Conservation (phyloP, 257 asterid genomes). For the Apocynum venetum region DNA sequence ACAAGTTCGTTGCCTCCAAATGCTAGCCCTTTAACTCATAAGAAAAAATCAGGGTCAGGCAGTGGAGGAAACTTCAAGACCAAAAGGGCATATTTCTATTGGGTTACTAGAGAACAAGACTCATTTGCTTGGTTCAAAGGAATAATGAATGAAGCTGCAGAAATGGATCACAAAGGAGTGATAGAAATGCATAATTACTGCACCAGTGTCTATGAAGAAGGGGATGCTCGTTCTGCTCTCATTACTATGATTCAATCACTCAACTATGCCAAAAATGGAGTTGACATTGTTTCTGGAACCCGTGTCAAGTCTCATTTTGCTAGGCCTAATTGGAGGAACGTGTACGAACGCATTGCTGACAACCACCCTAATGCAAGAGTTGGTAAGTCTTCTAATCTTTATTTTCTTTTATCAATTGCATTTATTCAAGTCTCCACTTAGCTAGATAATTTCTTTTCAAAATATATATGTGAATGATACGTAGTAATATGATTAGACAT, state of each 20-base stretch:
- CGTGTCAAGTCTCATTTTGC: slow-evolving; percentile 87
- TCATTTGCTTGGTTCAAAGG: slow-evolving; percentile 90
- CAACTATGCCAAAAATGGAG: slow-evolving; percentile 75
- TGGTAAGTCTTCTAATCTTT: slow-evolving; percentile 39
- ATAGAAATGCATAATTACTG: slow-evolving; percentile 92
- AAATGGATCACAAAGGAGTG: slow-evolving; percentile 60
- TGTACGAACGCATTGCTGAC: slow-evolving; percentile 66
- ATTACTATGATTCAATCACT: slow-evolving; percentile 84
- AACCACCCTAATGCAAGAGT: slow-evolving; percentile 56
- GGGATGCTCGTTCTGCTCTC: slow-evolving; percentile 84
- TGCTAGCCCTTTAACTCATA: slow-evolving; percentile 19
- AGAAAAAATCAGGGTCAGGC: slow-evolving; percentile 29
- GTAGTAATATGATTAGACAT: no score
- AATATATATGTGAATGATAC: no score
- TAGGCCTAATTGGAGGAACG: slow-evolving; percentile 80
- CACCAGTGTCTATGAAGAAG: slow-evolving; percentile 84
- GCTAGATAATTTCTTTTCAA: no score
- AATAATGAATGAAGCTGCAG: slow-evolving; percentile 82
- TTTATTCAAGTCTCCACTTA: background rate
- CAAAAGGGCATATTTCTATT: slow-evolving; percentile 73
- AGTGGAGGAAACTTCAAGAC: slow-evolving; percentile 46
- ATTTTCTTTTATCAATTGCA: background rate
- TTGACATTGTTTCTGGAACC: slow-evolving; percentile 79
- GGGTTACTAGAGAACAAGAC: slow-evolving; percentile 90
- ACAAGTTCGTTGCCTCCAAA: background rate